Percentiles rank a stretch among this genome's conserved stretches.
phyloP scores from a whole-genome alignment of 768 basidiomycete genomes.

The Termitomyces sp. region DNA sequence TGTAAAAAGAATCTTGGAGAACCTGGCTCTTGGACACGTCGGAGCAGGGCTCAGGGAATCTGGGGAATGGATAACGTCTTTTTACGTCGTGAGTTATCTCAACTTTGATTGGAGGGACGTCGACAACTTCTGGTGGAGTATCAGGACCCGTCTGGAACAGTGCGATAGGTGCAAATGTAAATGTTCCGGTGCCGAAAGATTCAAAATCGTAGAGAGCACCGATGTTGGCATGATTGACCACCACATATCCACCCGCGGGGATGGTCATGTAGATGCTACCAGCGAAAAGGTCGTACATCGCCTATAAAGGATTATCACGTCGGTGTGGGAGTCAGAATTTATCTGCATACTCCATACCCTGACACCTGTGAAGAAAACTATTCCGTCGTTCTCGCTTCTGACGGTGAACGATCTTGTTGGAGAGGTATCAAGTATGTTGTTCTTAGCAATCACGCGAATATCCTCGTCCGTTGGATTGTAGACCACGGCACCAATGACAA shows the following conservation, averaged over 20 bases:
- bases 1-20: background rate
- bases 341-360: background rate
- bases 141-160: background rate
- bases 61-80: background rate
- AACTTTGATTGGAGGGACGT: background rate
- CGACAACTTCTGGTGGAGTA: background rate
- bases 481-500: background rate
- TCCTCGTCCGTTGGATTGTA: background rate
- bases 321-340: background rate
- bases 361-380: background rate
- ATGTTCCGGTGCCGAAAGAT: background rate
- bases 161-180: background rate
- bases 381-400: background rate
- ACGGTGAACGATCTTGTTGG: background rate
- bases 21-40: background rate
- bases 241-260: background rate
- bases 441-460: background rate
- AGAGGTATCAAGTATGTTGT: background rate
- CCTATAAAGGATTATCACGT: background rate
- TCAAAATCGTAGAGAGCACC: background rate
- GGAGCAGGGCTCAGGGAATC: background rate
- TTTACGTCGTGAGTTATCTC: background rate
- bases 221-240: background rate
- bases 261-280: background rate
- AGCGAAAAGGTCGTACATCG: background rate